Evolutionary conservation across 345 rosid genomes (phyloP).

Genomic region (Eutrema heterophyllum): DNA sequence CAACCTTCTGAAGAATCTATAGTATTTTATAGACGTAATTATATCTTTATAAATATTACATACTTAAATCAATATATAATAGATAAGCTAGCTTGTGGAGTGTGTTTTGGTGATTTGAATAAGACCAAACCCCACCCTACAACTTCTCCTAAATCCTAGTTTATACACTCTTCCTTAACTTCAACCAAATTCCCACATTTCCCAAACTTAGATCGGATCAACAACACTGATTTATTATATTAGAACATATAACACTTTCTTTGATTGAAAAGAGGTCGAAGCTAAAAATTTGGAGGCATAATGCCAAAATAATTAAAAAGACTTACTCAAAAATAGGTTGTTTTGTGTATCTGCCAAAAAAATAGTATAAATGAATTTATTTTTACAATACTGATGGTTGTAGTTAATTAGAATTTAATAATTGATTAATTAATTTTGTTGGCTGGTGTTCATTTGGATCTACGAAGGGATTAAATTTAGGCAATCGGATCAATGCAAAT

Average conservation of each 20-base stretch:
- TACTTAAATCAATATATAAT: background rate
- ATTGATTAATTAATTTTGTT: background rate
- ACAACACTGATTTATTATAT: background rate
- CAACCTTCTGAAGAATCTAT: conserved; percentile 27
- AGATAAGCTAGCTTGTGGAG: conserved; percentile 4
- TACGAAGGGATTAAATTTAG: conserved; percentile 28
- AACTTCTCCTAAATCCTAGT: conserved; percentile 21
- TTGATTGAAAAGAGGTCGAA: background rate
- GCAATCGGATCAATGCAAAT: conserved; percentile 26
- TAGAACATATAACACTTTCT: background rate
- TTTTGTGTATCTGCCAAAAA: conserved; percentile 6
- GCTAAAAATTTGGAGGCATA: background rate
- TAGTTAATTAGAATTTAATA: background rate
- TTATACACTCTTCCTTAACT: conserved; percentile 16
- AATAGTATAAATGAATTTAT: background rate
- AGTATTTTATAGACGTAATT: background rate
- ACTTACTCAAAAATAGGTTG: background rate
- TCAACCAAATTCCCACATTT: conserved; percentile 27
- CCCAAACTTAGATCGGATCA: conserved; percentile 30
- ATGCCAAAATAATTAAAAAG: background rate
- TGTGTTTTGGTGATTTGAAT: conserved; percentile 23
- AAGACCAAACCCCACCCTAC: conserved; percentile 15
- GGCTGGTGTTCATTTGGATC: conserved; percentile 31
- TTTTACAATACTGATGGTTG: conserved; percentile 12
- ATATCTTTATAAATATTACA: background rate